Conservation (phyloP, 2,329 filamentous ascomycete genomes). For the Aspergillus candidus region DNA sequence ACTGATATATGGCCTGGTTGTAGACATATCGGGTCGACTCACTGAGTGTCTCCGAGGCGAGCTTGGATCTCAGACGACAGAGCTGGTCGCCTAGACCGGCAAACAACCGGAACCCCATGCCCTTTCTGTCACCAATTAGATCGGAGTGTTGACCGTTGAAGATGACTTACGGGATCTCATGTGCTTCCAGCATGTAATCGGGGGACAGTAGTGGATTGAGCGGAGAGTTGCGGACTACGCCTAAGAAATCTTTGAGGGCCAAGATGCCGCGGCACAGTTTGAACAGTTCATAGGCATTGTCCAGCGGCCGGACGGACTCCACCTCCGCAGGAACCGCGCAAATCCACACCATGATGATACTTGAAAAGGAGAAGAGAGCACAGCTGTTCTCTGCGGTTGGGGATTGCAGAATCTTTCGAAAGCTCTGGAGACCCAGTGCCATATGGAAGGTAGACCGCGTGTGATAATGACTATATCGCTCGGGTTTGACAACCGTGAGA, state of each 20-base stretch:
- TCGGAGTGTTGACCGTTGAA: background rate
- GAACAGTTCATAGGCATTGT: slow-evolving; percentile 3
- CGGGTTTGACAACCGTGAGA: slow-evolving; percentile 11
- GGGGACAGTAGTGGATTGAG: background rate
- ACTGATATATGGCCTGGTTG: background rate
- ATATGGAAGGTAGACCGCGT: slow-evolving; percentile 14
- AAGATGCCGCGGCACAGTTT: slow-evolving; percentile 6
- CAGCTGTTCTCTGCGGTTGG: slow-evolving; percentile 5
- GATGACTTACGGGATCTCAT: background rate
- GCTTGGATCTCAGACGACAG: background rate
- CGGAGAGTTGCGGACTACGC: background rate
- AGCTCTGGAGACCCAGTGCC: slow-evolving; percentile 9
- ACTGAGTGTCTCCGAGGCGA: background rate
- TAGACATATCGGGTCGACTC: background rate
- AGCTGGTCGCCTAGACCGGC: background rate
- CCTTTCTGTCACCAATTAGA: too few relatives aligned
- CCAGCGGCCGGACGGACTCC: background rate
- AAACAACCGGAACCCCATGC: background rate
- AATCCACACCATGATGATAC: slow-evolving; percentile 8
- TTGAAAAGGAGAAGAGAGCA: slow-evolving; percentile 7
- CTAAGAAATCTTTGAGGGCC: slow-evolving; percentile 1
- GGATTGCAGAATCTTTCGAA: slow-evolving; percentile 2
- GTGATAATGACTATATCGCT: slow-evolving; percentile 12
- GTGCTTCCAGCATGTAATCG: background rate
- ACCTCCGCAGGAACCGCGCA: slow-evolving; percentile 1